These are phyloP conservation scores for Begonia fuchsioides DNA, from an alignment of 306 rosid species.

Conservation along the genomic window DNA sequence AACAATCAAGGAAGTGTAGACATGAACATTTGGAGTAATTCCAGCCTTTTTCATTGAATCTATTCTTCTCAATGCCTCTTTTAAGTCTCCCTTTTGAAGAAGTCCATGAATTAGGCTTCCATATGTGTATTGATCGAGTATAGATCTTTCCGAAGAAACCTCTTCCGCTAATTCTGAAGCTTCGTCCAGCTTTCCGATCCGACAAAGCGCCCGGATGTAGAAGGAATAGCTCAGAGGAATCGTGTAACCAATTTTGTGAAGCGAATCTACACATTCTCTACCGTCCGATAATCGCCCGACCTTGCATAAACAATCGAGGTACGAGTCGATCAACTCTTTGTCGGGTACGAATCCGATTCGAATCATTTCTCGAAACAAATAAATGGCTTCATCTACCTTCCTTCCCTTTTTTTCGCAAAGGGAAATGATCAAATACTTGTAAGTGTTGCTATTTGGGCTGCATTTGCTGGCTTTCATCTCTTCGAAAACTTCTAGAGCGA, in stretches of 20 bases:
- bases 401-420: conserved; percentile 70
- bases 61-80: conserved; percentile 58
- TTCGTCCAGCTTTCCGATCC: conserved; percentile 56
- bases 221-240: conserved; percentile 41
- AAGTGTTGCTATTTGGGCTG: conserved; percentile 46
- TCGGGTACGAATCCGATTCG: conserved; percentile 39
- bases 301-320: conserved; percentile 64
- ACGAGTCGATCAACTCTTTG: conserved; percentile 59
- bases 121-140: conserved; percentile 37
- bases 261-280: conserved; percentile 44
- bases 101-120: conserved; percentile 84
- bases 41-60: conserved; percentile 55
- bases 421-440: conserved; percentile 61
- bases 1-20: conserved; percentile 63
- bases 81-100: conserved; percentile 32
- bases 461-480: conserved; percentile 59
- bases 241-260: conserved; percentile 35
- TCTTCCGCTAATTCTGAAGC: conserved; percentile 41
- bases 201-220: conserved; percentile 60
- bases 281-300: conserved; percentile 44
- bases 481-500: conserved; percentile 45
- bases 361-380: conserved; percentile 47
- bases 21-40: conserved; percentile 46
- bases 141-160: conserved; percentile 23
- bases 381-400: conserved; percentile 58